These are phyloP conservation scores for Wallacemonas collosoma DNA, from an alignment of 208 protist genomes.

Conservation along the genomic window DNA sequence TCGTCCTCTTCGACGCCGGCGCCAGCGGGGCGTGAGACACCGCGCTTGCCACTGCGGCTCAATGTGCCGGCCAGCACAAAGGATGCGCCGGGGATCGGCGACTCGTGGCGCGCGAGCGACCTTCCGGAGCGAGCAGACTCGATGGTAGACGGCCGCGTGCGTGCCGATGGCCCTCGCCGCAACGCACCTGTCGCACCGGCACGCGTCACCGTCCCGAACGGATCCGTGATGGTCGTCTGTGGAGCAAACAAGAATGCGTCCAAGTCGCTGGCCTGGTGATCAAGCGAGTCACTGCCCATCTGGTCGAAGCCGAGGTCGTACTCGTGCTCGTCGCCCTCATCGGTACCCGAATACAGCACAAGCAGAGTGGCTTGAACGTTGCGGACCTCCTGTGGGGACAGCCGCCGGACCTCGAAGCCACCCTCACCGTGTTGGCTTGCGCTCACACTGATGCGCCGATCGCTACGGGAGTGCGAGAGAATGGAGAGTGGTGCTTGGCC, in stretches of 20 bases:
- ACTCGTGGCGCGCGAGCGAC: not conserved
- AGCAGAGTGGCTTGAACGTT: not conserved
- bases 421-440: not conserved
- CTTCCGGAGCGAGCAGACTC: not conserved
- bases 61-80: not conserved
- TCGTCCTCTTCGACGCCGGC: not conserved
- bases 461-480: too few relatives aligned
- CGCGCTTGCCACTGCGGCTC: not conserved
- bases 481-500: too few relatives aligned
- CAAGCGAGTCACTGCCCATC: not conserved
- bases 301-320: constrained; percentile 5
- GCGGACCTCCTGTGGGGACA: not conserved
- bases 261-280: not conserved
- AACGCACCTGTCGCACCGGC: not conserved
- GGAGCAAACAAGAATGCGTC: not conserved
- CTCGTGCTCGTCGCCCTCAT: not conserved
- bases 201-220: not conserved
- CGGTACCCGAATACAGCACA: not conserved
- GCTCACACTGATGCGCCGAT: not conserved
- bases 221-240: not conserved
- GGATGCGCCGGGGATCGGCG: not conserved
- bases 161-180: not conserved
- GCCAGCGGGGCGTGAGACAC: not conserved
- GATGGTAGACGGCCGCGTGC: not conserved
- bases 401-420: not conserved